Conservation (phyloP, 1,284 basidiomycete species). For the Ganoderma resinaceum region DNA sequence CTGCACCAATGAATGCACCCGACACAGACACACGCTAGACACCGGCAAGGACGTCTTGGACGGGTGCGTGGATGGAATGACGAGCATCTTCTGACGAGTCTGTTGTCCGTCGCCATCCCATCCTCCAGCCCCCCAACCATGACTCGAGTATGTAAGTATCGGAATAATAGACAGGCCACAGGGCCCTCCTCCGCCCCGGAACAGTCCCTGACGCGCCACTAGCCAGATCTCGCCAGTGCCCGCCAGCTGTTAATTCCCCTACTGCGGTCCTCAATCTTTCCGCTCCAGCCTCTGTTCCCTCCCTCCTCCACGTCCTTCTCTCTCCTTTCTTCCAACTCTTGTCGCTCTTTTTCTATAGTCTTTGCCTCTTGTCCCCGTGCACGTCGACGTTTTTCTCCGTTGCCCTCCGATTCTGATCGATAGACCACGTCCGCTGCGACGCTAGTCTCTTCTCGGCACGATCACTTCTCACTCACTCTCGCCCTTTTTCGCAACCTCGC, state of each 20-base stretch:
- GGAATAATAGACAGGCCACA: no score
- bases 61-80: conserved; percentile 1
- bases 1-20: neutral
- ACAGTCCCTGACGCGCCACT: neutral
- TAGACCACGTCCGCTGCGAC: neutral
- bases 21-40: neutral
- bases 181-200: neutral
- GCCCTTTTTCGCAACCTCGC: neutral
- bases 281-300: neutral
- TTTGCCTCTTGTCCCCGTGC: neutral
- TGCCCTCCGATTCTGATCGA: conserved; percentile 2
- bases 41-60: neutral
- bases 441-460: conserved; percentile 1
- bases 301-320: neutral
- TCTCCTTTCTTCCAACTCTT: conserved; percentile 5
- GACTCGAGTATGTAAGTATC: neutral
- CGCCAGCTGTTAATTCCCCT: neutral
- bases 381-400: neutral
- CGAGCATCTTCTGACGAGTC: neutral
- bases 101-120: neutral
- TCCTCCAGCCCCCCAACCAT: neutral
- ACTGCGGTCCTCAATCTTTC: neutral
- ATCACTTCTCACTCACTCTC: neutral
- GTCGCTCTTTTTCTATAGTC: neutral
- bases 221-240: neutral